phyloP scores from a whole-genome alignment of 139 green algal genomes.

The Nannochloris sp. region DNA sequence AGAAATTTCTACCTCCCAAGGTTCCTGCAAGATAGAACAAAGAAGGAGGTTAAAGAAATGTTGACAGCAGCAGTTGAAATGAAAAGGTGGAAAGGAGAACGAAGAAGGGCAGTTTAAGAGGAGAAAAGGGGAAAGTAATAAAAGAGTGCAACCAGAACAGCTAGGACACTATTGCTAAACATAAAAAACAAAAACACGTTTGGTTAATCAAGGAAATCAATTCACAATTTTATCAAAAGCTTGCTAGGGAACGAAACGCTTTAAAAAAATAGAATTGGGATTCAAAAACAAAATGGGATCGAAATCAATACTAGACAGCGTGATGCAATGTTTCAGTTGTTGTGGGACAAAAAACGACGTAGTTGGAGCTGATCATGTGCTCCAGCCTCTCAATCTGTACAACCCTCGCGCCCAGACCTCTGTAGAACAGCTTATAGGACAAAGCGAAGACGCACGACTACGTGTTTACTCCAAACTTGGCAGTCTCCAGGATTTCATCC shows the following conservation, averaged over 20 bases:
- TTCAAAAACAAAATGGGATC: neutral
- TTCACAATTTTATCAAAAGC: neutral
- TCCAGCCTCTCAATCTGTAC: conserved; percentile 48
- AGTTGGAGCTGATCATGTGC: neutral
- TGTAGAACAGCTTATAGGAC: conserved; percentile 33
- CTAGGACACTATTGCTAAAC: neutral
- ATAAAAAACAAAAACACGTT: neutral
- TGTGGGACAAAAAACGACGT: too few species aligned
- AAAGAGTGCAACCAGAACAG: neutral
- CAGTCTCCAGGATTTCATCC: conserved; percentile 35
- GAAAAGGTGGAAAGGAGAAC: neutral
- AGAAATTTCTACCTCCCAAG: neutral
- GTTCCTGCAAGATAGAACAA: too few species aligned
- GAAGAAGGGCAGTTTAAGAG: neutral
- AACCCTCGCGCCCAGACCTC: conserved; percentile 8
- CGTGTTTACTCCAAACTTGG: conserved; percentile 29
- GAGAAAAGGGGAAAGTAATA: neutral
- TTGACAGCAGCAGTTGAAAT: too few species aligned
- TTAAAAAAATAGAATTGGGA: neutral
- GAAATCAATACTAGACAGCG: too few species aligned
- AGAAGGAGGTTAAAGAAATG: too few species aligned
- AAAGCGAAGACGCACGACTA: conserved; percentile 23
- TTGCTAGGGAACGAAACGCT: neutral
- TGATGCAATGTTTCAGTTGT: too few species aligned
- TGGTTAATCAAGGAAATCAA: neutral